A percentile compares a stretch with the other conserved stretches of the same genome.
These are phyloP conservation scores for Murraya koenigii DNA, from an alignment of 345 rosid genomes.

Conservation along the genomic window DNA sequence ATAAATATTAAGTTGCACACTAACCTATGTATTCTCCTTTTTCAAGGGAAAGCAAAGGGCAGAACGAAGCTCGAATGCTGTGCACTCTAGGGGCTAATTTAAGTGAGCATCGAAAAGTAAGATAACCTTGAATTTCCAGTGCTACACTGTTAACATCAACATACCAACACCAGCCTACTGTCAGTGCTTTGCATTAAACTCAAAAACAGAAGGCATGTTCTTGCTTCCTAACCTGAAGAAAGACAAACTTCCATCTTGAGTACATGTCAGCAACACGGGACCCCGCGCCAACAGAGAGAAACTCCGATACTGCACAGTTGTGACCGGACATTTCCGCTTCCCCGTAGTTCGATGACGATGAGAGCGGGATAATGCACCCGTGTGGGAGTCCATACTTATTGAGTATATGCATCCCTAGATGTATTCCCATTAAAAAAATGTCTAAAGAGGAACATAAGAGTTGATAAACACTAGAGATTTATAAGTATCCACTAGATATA, in stretches of 20 bases:
- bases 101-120: slow-evolving; percentile 83
- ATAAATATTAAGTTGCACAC: slow-evolving; percentile 3
- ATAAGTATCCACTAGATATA: slow-evolving; percentile 18
- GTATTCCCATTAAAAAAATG: slow-evolving; percentile 11
- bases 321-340: slow-evolving; percentile 68
- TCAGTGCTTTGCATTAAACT: slow-evolving; percentile 5
- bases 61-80: slow-evolving; percentile 74
- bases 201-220: neutral
- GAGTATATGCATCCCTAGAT: slow-evolving; percentile 83
- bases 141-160: slow-evolving; percentile 62
- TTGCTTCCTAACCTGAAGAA: slow-evolving; percentile 70
- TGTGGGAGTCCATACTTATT: slow-evolving; percentile 69
- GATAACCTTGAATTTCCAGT: slow-evolving; percentile 77
- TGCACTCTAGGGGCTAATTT: slow-evolving; percentile 71
- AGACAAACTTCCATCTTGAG: slow-evolving; percentile 82
- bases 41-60: slow-evolving; percentile 86
- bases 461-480: neutral
- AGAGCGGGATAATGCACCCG: slow-evolving; percentile 77
- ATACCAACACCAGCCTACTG: slow-evolving; percentile 4
- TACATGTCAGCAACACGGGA: slow-evolving; percentile 87
- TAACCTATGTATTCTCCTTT: slow-evolving; percentile 93
- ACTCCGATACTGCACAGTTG: slow-evolving; percentile 88
- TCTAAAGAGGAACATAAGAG: neutral
- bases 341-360: slow-evolving; percentile 66
- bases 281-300: slow-evolving; percentile 87